Base-by-base conservation (phyloP, 2,329 filamentous ascomycete species). In the Scleromitrula shiraiana region DNA sequence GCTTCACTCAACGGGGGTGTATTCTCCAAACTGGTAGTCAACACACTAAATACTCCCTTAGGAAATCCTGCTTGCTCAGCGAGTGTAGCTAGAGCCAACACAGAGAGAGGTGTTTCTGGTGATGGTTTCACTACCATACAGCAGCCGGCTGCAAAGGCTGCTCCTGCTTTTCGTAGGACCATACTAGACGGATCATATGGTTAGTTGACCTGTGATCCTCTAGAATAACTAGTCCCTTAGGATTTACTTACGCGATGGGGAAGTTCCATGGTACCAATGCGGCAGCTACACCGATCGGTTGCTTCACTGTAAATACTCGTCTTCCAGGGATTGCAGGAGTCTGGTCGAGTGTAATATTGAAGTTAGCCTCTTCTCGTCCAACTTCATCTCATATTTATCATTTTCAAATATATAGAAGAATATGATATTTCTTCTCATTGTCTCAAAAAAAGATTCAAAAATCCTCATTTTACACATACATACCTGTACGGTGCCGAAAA, bases 261-360 rank as follows among this genome's bases (percentile, higher is more conserved):
- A 85, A 85, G 58, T 87, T 85, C 83, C 83, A 87, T 4, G 83
- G 83, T 2, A 86, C 82, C 14, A 88, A 67, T 0, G 82, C 83
- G 0, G 75, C 82, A 0, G 77, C 73, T 9, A 85, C 81, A 47
- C 83, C 83, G 50, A 86, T 74, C 0, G 83, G 83, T 64, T 87
- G 83, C 68, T 90, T 90, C 56, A 89, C 75, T 0, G 82, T 84
- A 52, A 90, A 77, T 2, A 82, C 73, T 10, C 84, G 72, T 5
- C 85, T 70, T 26, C 79, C 78, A 0, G 84, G 78, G 0, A 77
- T 67, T 0, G 83, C 70, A 0, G 81, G 74, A 0, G 73, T 70
- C 38, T 78, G 1, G 22, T 36, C 2, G 4, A 10, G 30, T 12
- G 4, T n/a, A n/a, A n/a, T n/a, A n/a, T 20, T 6, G 8, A 6